phyloP scores from a whole-genome alignment of 2,329 filamentous ascomycete genomes.

The Huntiella abstrusa region DNA sequence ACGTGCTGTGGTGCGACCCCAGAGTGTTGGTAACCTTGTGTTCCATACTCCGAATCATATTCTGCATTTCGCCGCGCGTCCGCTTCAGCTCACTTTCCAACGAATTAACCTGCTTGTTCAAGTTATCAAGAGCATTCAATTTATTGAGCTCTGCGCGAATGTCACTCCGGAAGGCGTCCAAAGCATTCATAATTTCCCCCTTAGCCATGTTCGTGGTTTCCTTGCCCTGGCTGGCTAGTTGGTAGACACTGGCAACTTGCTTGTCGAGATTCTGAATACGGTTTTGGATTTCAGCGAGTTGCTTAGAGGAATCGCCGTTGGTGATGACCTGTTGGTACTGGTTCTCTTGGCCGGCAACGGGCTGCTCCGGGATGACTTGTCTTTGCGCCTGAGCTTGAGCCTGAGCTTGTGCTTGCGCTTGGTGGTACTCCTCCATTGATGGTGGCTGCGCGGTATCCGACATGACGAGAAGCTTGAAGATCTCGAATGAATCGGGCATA shows the following conservation, averaged over 20 bases:
- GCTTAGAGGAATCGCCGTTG: conserved; percentile 32
- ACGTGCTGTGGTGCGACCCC: conserved; percentile 28
- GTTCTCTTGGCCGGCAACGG: conserved; percentile 15
- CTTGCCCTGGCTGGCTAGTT: conserved; percentile 31
- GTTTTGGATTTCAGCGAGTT: conserved; percentile 73
- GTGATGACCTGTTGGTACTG: conserved; percentile 21
- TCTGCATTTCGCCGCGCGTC: conserved; percentile 34
- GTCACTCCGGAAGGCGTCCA: conserved; percentile 28
- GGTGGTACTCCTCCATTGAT: conserved; percentile 12
- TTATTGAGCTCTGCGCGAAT: conserved; percentile 26
- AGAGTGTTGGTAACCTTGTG: conserved; percentile 33
- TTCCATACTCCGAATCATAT: conserved; percentile 32
- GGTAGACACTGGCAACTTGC: conserved; percentile 44
- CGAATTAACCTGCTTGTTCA: conserved; percentile 28
- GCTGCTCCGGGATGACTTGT: conserved; percentile 16
- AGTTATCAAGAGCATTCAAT: conserved; percentile 24
- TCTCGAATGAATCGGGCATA: conserved; percentile 82
- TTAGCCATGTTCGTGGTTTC: conserved; percentile 36
- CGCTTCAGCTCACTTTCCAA: conserved; percentile 40
- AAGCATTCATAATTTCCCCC: conserved; percentile 23
- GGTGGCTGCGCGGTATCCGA: conserved; percentile 27
- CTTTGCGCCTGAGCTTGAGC: conserved; percentile 17
- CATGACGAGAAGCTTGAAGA: conserved; percentile 69
- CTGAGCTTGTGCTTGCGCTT: conserved; percentile 11
- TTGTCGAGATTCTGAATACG: conserved; percentile 58